Conservation (phyloP, 108 stramenopile species). For the Schizochytrium sp. region DNA sequence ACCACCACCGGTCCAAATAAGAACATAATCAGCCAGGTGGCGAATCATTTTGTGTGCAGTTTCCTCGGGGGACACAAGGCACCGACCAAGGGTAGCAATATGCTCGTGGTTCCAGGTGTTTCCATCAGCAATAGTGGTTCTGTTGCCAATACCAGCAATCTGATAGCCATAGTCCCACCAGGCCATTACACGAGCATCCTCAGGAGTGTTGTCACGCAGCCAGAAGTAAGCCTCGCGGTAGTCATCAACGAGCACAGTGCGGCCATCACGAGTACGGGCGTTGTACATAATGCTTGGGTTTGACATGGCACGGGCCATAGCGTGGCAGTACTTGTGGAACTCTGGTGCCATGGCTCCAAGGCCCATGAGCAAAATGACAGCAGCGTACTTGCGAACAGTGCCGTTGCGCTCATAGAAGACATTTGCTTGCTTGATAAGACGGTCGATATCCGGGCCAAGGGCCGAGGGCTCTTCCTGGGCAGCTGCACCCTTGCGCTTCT, state of each 20-base stretch:
- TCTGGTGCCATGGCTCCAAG: slow-evolving; percentile 72
- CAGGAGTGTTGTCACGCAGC: slow-evolving; percentile 95
- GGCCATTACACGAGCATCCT: slow-evolving; percentile 89
- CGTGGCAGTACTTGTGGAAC: slow-evolving; percentile 81
- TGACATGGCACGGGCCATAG: slow-evolving; percentile 79
- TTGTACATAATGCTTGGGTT: slow-evolving; percentile 93
- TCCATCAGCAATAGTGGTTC: slow-evolving; percentile 96
- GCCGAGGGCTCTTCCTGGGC: slow-evolving; percentile 68
- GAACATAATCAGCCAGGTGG: slow-evolving; percentile 93
- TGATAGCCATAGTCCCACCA: slow-evolving; percentile 77
- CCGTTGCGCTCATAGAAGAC: slow-evolving; percentile 58
- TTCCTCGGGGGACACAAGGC: slow-evolving; percentile 86
- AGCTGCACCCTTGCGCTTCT: not conserved
- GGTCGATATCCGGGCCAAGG: slow-evolving; percentile 65
- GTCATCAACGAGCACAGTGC: slow-evolving; percentile 89
- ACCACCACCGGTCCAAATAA: slow-evolving; percentile 93
- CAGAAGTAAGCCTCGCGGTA: slow-evolving; percentile 99
- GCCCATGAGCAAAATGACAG: slow-evolving; percentile 81
- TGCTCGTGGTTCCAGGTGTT: slow-evolving; percentile 99
- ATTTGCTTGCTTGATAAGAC: slow-evolving; percentile 73
- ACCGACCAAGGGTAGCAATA: slow-evolving; percentile 95
- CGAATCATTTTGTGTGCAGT: slow-evolving; percentile 92
- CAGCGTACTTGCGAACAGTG: slow-evolving; percentile 74
- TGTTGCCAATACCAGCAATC: slow-evolving; percentile 94
- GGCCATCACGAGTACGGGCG: slow-evolving; percentile 83